Evolutionary conservation across 179 eudicot species (phyloP).

Genomic region (Beta corolliflora): DNA sequence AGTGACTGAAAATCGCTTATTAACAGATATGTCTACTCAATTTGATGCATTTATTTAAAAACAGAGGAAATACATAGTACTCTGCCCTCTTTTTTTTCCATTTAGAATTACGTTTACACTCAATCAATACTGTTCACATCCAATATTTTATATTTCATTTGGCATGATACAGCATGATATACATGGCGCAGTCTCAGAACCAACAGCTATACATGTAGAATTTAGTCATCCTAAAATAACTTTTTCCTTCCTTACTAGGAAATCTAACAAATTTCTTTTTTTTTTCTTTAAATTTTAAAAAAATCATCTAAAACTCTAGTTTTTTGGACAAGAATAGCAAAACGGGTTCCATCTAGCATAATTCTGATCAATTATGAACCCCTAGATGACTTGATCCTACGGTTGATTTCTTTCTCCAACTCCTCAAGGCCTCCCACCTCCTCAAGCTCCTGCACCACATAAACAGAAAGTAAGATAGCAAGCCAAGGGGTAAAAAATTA

Average conservation of each 20-base stretch:
- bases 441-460: slow-evolving; percentile 77
- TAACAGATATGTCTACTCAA: too few species aligned
- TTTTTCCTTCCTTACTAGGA: slow-evolving; percentile 15
- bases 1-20: too few species aligned
- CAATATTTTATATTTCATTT: neutral
- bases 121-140: slow-evolving; percentile 15
- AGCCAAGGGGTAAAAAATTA: neutral
- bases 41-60: too few species aligned
- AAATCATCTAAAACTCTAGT: slow-evolving; percentile 8
- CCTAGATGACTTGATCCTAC: slow-evolving; percentile 66
- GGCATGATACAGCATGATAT: slow-evolving; percentile 11
- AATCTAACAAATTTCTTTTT: neutral
- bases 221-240: slow-evolving; percentile 17
- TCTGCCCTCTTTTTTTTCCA: neutral
- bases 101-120: neutral
- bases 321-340: slow-evolving; percentile 14
- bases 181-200: neutral
- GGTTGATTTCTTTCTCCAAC: slow-evolving; percentile 76
- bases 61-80: too few species aligned
- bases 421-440: slow-evolving; percentile 88
- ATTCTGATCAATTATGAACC: slow-evolving; percentile 33
- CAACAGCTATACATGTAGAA: slow-evolving; percentile 18
- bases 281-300: neutral
- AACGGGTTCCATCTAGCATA: neutral
- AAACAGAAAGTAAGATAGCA: neutral